phyloP scores from a whole-genome alignment of 257 asterid species.

The Solanum piurae region DNA sequence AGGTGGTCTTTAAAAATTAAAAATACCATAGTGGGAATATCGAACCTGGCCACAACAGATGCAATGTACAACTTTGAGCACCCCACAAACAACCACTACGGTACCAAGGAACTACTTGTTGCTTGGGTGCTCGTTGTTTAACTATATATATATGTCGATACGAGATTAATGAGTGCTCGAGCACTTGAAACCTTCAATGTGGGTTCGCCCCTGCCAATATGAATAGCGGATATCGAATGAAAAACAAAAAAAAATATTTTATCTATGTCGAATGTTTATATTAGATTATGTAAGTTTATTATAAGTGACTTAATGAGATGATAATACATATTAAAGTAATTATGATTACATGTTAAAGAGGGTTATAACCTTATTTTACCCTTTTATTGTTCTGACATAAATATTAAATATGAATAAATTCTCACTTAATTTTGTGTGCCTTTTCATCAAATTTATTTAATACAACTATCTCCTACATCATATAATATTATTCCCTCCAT shows the following conservation, averaged over 20 bases:
- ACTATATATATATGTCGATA: too few relatives aligned
- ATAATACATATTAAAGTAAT: neutral
- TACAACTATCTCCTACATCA: neutral
- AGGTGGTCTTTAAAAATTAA: too few relatives aligned
- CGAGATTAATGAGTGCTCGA: too few relatives aligned
- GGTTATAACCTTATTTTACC: neutral
- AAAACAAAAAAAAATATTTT: too few relatives aligned
- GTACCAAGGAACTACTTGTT: too few relatives aligned
- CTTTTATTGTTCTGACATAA: neutral
- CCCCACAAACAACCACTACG: too few relatives aligned
- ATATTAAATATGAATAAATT: neutral
- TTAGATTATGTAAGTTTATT: neutral
- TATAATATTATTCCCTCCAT: neutral
- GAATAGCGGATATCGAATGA: too few relatives aligned
- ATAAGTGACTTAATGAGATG: neutral
- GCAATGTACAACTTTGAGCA: too few relatives aligned
- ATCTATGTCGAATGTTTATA: neutral
- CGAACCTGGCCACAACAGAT: too few relatives aligned
- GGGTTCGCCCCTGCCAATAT: fast-evolving
- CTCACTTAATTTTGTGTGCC: neutral
- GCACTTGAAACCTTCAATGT: too few relatives aligned
- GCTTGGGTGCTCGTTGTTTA: too few relatives aligned
- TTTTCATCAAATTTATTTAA: neutral
- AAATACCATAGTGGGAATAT: too few relatives aligned
- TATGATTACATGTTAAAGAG: neutral